phyloP scores from a whole-genome alignment of 768 basidiomycete genomes.

The Russula dissimulans region DNA sequence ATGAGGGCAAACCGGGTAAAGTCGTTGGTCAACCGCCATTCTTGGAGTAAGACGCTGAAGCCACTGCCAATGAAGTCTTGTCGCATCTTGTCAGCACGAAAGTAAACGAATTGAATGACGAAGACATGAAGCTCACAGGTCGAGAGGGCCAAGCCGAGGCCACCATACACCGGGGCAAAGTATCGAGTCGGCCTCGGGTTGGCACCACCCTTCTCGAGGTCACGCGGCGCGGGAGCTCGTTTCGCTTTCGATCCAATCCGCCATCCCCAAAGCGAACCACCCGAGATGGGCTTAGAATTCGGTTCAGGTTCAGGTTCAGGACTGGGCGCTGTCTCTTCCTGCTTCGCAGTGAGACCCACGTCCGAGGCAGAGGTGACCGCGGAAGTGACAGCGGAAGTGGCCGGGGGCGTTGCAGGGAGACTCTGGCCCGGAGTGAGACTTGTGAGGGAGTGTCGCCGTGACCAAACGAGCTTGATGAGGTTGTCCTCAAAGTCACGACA shows the following conservation, averaged over 20 bases:
- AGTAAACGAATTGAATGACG: not conserved
- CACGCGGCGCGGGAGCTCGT: slow-evolving; percentile 22
- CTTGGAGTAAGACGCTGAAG: slow-evolving; percentile 46
- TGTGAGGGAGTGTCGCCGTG: slow-evolving; percentile 24
- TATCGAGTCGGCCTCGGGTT: slow-evolving; percentile 36
- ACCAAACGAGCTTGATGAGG: slow-evolving; percentile 77
- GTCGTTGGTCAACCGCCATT: slow-evolving; percentile 57
- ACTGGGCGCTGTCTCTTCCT: slow-evolving; percentile 8
- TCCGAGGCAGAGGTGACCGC: slow-evolving; percentile 45
- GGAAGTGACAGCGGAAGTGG: slow-evolving; percentile 29
- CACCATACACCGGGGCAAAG: slow-evolving; percentile 65
- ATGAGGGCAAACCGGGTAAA: slow-evolving; percentile 59
- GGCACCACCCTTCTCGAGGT: slow-evolving; percentile 43
- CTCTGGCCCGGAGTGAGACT: not conserved
- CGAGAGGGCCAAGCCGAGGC: slow-evolving; percentile 56
- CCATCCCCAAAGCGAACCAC: slow-evolving; percentile 23
- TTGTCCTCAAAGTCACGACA: slow-evolving; percentile 65
- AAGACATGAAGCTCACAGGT: slow-evolving; percentile 36
- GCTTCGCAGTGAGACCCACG: slow-evolving; percentile 46
- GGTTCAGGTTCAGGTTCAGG: not conserved
- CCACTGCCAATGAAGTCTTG: slow-evolving; percentile 66
- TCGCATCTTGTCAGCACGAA: not conserved
- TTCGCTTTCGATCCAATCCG: slow-evolving; percentile 26
- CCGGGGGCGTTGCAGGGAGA: slow-evolving; percentile 34
- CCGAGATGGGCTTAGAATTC: slow-evolving; percentile 5